These are phyloP conservation scores for Avena atlantica DNA, from an alignment of 176 grass and related monocot species.

Conservation along the genomic window DNA sequence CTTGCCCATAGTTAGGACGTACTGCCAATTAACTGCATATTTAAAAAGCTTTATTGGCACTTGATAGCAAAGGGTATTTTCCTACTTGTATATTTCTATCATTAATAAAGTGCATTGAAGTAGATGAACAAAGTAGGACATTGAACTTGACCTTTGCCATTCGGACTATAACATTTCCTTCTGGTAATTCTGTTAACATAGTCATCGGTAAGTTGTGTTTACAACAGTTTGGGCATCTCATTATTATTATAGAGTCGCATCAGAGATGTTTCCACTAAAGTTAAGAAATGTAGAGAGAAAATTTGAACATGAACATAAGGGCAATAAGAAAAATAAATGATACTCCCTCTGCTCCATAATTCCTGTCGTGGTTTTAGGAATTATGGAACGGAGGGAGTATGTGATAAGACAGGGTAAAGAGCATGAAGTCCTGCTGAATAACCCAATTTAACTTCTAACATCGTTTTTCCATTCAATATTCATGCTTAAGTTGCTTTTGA, in stretches of 20 bases:
- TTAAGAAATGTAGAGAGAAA: slow-evolving; percentile 3
- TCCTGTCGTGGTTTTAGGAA: too few species aligned
- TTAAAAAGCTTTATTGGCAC: neutral
- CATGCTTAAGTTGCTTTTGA: slow-evolving; percentile 6
- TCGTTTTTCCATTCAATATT: slow-evolving; percentile 3
- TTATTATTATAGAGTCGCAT: slow-evolving; percentile 8
- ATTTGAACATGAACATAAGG: neutral
- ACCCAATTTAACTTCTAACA: slow-evolving; percentile 13
- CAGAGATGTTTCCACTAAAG: neutral
- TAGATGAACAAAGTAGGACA: neutral
- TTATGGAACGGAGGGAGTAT: too few species aligned
- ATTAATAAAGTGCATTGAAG: slow-evolving; percentile 21
- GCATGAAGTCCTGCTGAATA: slow-evolving; percentile 1
- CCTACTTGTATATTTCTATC: slow-evolving; percentile 11
- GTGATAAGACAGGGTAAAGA: neutral
- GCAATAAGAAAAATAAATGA: neutral
- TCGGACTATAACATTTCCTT: neutral
- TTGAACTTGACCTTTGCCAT: slow-evolving; percentile 18
- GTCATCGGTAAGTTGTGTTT: slow-evolving; percentile 1
- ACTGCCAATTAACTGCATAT: slow-evolving; percentile 4
- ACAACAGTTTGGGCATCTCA: slow-evolving; percentile 3
- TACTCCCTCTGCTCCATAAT: too few species aligned
- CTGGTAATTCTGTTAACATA: neutral
- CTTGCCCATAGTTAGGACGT: neutral
- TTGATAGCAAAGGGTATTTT: slow-evolving; percentile 36